Evolutionary conservation across 2,329 filamentous ascomycete genomes (phyloP), one percentile per base, ranked within the genome.

Genomic region (Lachnellula subtilissima): DNA sequence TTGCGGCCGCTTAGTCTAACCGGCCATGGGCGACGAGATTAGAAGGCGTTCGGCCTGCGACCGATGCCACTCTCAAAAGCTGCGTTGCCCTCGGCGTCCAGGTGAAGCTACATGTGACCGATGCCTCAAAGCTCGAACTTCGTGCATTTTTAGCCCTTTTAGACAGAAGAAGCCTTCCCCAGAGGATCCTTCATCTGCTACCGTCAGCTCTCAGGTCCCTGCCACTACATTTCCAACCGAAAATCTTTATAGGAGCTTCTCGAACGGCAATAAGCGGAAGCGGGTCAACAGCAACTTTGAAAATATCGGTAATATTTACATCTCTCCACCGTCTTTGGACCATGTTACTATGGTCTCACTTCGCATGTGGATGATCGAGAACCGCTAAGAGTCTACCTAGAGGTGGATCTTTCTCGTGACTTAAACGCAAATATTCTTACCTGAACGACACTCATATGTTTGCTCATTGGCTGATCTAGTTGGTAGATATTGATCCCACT

Each of bases 61-160:
- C 63, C 67, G 76, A 42, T 79, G 77, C 42, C 76, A 78, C 57
- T 69, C 70, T 17, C 77, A 79, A 40, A 78, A 79, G 63, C 67
- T 78, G 12, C 71, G 71, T 64, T 79, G 76, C 50, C 73, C 73
- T 5, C 76, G 75, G 52, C 67, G 70, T 28, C 56, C 68, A 0
- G 72, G 71, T 0, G 69, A 69, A 28, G 54, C 65, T 5, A 63
- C 64, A 11, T 79, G 76, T 59, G 67, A 68, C 8, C 72, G 76
- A 32, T 79, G 76, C 58, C 59, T 67, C 22, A 78, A 74, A 59
- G 75, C 75, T 22, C 66, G 69, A 32, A 67, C 70, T 2, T 46
- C 66, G 5, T 79, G 76, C 55, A 54, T 74, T 46, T 79, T 76
- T 61, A 78, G 75, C 37, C 75, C 76, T 11, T 67, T 67, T 46